Conservation (phyloP, 2,329 filamentous ascomycete genomes). For the Pestalotiopsis sp. region DNA sequence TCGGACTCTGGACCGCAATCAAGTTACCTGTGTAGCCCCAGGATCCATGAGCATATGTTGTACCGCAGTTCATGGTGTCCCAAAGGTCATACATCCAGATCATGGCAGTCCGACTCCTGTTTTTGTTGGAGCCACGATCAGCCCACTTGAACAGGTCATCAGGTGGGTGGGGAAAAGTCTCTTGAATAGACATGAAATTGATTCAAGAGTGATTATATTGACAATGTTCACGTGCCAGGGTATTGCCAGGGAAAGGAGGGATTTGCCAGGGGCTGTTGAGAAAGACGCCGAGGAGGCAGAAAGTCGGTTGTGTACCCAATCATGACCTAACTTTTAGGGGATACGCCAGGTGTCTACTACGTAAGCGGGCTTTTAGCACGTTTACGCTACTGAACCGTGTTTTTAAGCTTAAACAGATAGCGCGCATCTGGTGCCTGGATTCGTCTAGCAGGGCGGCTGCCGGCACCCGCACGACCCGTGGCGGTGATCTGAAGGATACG, state of each 20-base stretch:
- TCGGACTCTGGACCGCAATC: background rate
- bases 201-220: background rate
- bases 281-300: too few relatives aligned
- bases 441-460: too few relatives aligned
- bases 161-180: background rate
- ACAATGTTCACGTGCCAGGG: background rate
- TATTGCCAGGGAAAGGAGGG: background rate
- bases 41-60: background rate
- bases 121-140: background rate
- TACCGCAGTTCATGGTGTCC: background rate
- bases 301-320: too few relatives aligned
- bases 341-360: too few relatives aligned
- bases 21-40: conserved; percentile 5
- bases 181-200: background rate
- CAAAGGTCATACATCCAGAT: background rate
- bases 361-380: too few relatives aligned
- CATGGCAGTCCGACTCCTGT: background rate
- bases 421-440: too few relatives aligned
- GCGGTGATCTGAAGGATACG: too few relatives aligned
- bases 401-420: too few relatives aligned
- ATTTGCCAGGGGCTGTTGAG: background rate
- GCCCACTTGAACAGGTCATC: background rate
- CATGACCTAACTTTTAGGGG: too few relatives aligned
- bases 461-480: too few relatives aligned
- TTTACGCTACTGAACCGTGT: too few relatives aligned